Evolutionary conservation across 768 basidiomycete species (phyloP).

Genomic region (Russula griseocarnosa): DNA sequence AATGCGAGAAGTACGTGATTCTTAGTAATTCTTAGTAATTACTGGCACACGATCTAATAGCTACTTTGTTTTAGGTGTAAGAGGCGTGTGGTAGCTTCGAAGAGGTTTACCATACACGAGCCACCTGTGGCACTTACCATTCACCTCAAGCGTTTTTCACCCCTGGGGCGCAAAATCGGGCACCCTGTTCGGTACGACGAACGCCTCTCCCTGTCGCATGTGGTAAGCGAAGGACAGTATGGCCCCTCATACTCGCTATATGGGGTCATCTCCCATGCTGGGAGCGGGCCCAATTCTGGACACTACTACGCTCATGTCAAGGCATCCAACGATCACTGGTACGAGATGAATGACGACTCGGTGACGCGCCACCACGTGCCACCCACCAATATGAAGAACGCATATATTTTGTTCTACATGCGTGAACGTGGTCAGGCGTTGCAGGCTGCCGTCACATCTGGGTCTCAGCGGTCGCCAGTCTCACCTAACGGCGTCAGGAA

Average conservation of each 20-base stretch:
- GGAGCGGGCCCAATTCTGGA: conserved; percentile 88
- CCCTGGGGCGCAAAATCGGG: conserved; percentile 81
- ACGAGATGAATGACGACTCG: conserved; percentile 90
- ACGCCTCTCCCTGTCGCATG: conserved; percentile 61
- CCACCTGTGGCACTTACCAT: conserved; percentile 86
- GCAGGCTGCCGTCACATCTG: conserved; percentile 53
- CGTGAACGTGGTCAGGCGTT: conserved; percentile 72
- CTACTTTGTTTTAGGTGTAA: conserved; percentile 64
- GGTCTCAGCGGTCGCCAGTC: conserved; percentile 6
- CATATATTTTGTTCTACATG: conserved; percentile 92
- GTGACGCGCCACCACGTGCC: conserved; percentile 45
- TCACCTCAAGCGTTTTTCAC: conserved; percentile 93
- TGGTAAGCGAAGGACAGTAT: conserved; percentile 78
- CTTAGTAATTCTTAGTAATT: background rate
- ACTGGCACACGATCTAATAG: background rate
- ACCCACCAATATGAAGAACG: conserved; percentile 67
- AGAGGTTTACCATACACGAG: conserved; percentile 83
- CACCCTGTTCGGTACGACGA: conserved; percentile 78
- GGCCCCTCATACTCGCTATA: conserved; percentile 83
- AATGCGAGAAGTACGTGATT: conserved; percentile 87
- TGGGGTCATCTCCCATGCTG: conserved; percentile 90
- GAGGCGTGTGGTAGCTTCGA: conserved; percentile 83
- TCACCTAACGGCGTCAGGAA: conserved; percentile 40
- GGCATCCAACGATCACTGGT: conserved; percentile 67
- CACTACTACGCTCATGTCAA: conserved; percentile 91